Percentiles rank a stretch among this genome's conserved stretches.
Conservation (phyloP, 441 rosid species). For the Aquilaria agallochum region DNA sequence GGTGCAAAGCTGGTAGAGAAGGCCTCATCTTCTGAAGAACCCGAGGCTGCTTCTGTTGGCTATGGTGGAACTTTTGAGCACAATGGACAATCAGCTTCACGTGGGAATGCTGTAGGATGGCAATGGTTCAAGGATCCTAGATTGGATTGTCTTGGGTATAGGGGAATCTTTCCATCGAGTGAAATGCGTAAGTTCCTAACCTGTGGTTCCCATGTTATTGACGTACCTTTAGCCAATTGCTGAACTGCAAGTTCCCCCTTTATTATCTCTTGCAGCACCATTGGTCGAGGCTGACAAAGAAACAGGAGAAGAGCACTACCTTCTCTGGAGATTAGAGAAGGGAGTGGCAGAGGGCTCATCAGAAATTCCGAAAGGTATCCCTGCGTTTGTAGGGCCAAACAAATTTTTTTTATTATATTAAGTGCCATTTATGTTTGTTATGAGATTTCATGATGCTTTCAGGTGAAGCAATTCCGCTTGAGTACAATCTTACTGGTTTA, state of each 20-base stretch:
- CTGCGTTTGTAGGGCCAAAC: background rate
- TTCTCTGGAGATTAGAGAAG: constrained; percentile 68
- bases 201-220: too few species aligned
- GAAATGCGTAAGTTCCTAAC: constrained; percentile 42
- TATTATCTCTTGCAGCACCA: constrained; percentile 58
- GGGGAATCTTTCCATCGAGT: constrained; percentile 66
- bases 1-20: constrained; percentile 41
- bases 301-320: constrained; percentile 68
- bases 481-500: constrained; percentile 79
- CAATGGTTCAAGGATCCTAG: constrained; percentile 94
- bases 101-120: constrained; percentile 59
- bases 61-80: constrained; percentile 62
- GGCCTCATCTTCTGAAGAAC: constrained; percentile 39
- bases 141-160: constrained; percentile 72
- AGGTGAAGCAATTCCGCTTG: constrained; percentile 92
- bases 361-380: constrained; percentile 83
- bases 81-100: constrained; percentile 52
- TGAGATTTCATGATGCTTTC: constrained; percentile 8
- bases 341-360: constrained; percentile 94
- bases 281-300: constrained; percentile 77
- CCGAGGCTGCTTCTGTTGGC: constrained; percentile 65
- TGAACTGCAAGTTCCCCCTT: constrained; percentile 8
- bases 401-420: background rate
- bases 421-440: constrained; percentile 1
- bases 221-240: background rate